phyloP scores from a whole-genome alignment of 2,329 filamentous ascomycete species.

The Ophiosphaerella herpotricha region DNA sequence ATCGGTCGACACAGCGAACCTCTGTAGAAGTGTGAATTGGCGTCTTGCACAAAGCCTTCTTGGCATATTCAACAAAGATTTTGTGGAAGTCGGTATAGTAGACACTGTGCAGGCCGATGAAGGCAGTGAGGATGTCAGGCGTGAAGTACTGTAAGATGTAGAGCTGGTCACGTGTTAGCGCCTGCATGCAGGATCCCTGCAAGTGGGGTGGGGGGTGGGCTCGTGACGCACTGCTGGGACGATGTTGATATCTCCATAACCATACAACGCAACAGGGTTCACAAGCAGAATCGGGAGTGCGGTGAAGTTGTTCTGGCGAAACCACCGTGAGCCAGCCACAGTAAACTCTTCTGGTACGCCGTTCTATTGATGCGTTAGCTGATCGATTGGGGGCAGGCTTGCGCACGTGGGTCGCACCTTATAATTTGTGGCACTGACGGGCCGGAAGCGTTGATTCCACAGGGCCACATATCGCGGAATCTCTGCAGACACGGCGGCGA shows the following conservation, averaged over 20 bases:
- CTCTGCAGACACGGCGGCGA: constrained; percentile 33
- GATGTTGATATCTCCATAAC: constrained; percentile 45
- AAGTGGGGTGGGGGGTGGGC: constrained; percentile 12
- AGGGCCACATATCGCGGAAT: constrained; percentile 40
- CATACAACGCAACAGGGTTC: constrained; percentile 44
- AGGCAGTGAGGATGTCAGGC: constrained; percentile 44
- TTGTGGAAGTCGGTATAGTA: constrained; percentile 47
- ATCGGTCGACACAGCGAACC: constrained; percentile 43
- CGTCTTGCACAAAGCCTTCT: constrained; percentile 37
- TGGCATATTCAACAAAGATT: constrained; percentile 39
- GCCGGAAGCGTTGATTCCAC: constrained; percentile 40
- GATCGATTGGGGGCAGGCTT: constrained; percentile 9
- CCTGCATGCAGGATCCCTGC: constrained; percentile 28
- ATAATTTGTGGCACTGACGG: constrained; percentile 39
- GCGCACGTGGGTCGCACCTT: constrained; percentile 31
- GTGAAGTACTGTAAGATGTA: constrained; percentile 47
- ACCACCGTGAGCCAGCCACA: constrained; percentile 42
- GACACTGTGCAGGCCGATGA: constrained; percentile 41
- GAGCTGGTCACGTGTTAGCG: constrained; percentile 40
- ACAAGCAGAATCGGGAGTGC: constrained; percentile 41
- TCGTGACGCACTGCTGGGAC: constrained; percentile 44
- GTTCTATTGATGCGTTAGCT: constrained; percentile 35
- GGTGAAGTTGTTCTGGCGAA: constrained; percentile 43
- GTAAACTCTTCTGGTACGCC: constrained; percentile 43
- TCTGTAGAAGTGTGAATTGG: constrained; percentile 40